Conservation (phyloP, 176 grass and related monocot species). For the Microstegium vimineum region DNA sequence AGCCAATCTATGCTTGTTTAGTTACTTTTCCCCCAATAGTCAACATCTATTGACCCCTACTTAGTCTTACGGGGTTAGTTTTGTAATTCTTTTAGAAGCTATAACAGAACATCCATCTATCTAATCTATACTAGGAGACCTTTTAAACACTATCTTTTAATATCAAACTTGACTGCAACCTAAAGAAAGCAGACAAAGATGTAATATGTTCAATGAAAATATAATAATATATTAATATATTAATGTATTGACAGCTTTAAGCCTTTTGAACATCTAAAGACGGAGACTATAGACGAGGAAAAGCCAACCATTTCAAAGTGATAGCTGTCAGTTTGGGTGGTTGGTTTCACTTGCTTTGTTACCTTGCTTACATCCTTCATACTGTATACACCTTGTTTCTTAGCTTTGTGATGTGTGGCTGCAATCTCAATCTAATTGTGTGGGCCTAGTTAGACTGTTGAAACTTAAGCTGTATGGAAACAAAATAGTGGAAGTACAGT, state of each 20-base stretch:
- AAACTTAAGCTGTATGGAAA: slow-evolving; percentile 2
- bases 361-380: not conserved
- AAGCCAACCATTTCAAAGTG: not conserved
- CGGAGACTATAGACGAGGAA: not conserved
- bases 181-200: not conserved
- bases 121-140: not conserved
- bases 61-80: not conserved
- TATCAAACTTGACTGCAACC: not conserved
- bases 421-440: not conserved
- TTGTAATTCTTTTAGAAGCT: not conserved
- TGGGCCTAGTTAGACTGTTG: not conserved
- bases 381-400: not conserved
- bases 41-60: not conserved
- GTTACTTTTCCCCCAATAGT: not conserved
- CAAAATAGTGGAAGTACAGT: not conserved
- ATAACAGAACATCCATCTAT: not conserved
- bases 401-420: not conserved
- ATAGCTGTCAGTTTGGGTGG: not conserved
- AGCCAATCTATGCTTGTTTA: not conserved
- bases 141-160: not conserved
- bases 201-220: not conserved
- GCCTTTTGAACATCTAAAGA: not conserved
- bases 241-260: not conserved
- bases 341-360: not conserved
- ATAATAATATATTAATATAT: not conserved